A percentile compares a stretch with the other conserved stretches of the same genome.
Conservation (phyloP, 2,329 filamentous ascomycete species). For the Purpureocillium lavendulum region DNA sequence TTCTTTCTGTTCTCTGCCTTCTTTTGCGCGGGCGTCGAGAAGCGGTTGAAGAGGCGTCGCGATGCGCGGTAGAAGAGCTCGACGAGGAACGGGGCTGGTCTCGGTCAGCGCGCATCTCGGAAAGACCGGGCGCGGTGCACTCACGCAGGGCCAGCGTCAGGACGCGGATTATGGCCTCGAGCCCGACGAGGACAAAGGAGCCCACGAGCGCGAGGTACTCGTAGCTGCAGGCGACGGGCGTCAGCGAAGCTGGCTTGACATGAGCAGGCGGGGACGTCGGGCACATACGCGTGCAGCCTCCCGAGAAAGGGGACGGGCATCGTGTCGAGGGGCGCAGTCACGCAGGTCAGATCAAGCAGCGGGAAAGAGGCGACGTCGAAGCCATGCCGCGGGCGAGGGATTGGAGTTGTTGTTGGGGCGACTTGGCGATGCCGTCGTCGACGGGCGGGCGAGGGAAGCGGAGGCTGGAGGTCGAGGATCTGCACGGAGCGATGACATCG, state of each 20-base stretch:
- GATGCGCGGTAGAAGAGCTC: constrained; percentile 76
- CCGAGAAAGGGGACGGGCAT: constrained; percentile 48
- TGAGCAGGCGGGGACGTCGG: not conserved
- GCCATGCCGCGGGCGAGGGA: constrained; percentile 2
- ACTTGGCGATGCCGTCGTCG: no score
- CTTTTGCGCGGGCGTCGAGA: constrained; percentile 62
- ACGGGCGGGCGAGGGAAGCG: no score
- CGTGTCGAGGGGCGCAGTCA: constrained; percentile 8
- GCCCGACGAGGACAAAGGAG: constrained; percentile 72
- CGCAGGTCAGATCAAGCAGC: not conserved
- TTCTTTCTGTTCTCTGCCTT: constrained; percentile 61
- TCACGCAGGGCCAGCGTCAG: constrained; percentile 81
- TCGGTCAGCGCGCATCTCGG: constrained; percentile 10
- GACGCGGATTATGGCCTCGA: constrained; percentile 77
- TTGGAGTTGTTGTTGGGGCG: no score
- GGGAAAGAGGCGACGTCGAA: not conserved
- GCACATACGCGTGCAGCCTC: constrained; percentile 42
- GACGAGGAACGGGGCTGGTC: constrained; percentile 67
- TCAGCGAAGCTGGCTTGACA: constrained; percentile 1
- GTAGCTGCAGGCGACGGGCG: constrained; percentile 37
- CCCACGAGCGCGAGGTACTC: constrained; percentile 84
- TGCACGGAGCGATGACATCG: no score
- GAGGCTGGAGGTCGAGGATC: no score
- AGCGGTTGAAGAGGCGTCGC: constrained; percentile 70
- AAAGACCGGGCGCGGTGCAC: constrained; percentile 19